Evolutionary conservation across 1,139 yeast genomes (phyloP).

Genomic region (Hansenula sp.): DNA sequence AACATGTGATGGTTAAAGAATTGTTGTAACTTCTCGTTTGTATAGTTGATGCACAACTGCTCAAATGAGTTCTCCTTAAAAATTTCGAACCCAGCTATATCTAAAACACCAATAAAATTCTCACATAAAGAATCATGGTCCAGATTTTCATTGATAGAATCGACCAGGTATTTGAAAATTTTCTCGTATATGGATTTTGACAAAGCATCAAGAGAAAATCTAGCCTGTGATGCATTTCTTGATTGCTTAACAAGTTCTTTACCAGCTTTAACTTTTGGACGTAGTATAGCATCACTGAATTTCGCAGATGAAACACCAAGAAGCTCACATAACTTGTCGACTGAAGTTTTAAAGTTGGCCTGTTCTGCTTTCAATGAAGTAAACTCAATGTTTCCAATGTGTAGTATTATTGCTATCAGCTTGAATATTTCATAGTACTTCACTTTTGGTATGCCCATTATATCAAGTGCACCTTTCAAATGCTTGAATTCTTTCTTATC

Average conservation of each 20-base stretch:
- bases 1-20: conserved; percentile 92
- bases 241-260: conserved; percentile 80
- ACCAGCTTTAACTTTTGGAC: conserved; percentile 91
- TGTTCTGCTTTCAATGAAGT: conserved; percentile 72
- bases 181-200: conserved; percentile 86
- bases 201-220: conserved; percentile 78
- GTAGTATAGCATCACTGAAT: conserved; percentile 56
- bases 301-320: conserved; percentile 59
- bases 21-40: conserved; percentile 95
- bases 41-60: conserved; percentile 95
- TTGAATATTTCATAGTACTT: conserved; percentile 61
- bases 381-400: conserved; percentile 81
- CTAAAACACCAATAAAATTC: conserved; percentile 87
- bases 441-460: conserved; percentile 61
- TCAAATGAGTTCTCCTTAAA: conserved; percentile 96
- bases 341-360: conserved; percentile 64
- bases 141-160: conserved; percentile 69
- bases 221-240: conserved; percentile 75
- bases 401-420: conserved; percentile 72
- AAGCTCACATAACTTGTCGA: conserved; percentile 51
- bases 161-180: conserved; percentile 73
- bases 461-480: conserved; percentile 61
- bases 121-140: conserved; percentile 36
- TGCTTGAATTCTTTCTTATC: conserved; percentile 64
- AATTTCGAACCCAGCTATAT: conserved; percentile 96